phyloP scores from a whole-genome alignment of 768 basidiomycete genomes.

The Suillus subalutaceus region DNA sequence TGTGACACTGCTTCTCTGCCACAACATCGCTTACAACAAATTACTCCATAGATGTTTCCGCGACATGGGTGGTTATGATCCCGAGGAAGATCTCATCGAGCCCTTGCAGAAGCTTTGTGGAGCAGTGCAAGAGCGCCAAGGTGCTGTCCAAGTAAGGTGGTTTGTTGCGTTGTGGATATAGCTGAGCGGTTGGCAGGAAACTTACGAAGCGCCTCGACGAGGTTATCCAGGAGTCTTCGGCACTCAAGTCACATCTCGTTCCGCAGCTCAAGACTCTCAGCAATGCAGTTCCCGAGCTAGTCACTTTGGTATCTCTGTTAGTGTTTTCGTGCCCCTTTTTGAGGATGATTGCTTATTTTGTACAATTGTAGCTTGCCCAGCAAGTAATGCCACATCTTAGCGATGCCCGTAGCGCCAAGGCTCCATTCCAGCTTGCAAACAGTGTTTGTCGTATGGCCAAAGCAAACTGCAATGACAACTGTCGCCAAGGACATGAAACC shows the following conservation, averaged over 20 bases:
- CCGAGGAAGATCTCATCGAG: slow-evolving; percentile 74
- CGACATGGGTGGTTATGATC: slow-evolving; percentile 75
- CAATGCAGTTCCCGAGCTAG: slow-evolving; percentile 74
- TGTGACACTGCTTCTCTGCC: slow-evolving; percentile 13
- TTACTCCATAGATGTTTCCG: slow-evolving; percentile 60
- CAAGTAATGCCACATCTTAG: slow-evolving; percentile 84
- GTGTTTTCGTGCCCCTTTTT: slow-evolving; percentile 22
- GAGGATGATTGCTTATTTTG: slow-evolving; percentile 6
- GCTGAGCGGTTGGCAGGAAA: slow-evolving; percentile 57
- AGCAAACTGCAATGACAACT: slow-evolving; percentile 71
- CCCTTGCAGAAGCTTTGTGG: slow-evolving; percentile 83
- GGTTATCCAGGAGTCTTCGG: slow-evolving; percentile 67
- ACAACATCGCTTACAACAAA: slow-evolving; percentile 6
- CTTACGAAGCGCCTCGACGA: slow-evolving; percentile 85
- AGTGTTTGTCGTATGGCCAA: slow-evolving; percentile 71
- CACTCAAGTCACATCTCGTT: slow-evolving; percentile 70
- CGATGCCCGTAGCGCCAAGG: slow-evolving; percentile 78
- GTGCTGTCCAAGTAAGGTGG: slow-evolving; percentile 68
- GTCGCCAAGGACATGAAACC: slow-evolving; percentile 70
- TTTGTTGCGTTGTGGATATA: not conserved
- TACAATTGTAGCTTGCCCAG: slow-evolving; percentile 75
- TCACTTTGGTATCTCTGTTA: slow-evolving; percentile 88
- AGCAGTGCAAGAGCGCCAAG: slow-evolving; percentile 82
- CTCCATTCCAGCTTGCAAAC: slow-evolving; percentile 75
- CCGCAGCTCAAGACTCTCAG: slow-evolving; percentile 75